Percentiles rank a stretch among this genome's conserved stretches.
Evolutionary conservation across 768 basidiomycete genomes (phyloP).

Genomic region (Calocybe gangraenosa): DNA sequence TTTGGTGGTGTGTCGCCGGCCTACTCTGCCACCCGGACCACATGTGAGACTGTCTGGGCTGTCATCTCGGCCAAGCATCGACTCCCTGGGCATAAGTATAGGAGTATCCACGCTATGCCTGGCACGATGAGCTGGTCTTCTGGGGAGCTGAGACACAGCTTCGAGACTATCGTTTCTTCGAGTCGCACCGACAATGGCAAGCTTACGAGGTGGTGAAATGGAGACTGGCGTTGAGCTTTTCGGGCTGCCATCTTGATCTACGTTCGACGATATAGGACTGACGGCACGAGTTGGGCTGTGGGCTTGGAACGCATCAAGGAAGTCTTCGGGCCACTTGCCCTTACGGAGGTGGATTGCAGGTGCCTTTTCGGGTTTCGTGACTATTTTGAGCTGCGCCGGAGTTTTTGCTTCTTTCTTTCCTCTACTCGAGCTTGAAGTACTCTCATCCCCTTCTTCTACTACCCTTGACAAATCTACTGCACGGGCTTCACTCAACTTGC

Average conservation of each 20-base stretch:
- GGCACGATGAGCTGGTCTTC: conserved; percentile 60
- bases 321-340: conserved; percentile 83
- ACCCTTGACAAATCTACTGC: conserved; percentile 62
- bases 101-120: conserved; percentile 59
- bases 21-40: conserved; percentile 33
- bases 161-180: conserved; percentile 46
- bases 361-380: conserved; percentile 24
- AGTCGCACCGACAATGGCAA: conserved; percentile 46
- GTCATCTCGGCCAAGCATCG: conserved; percentile 38
- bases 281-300: conserved; percentile 25
- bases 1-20: conserved; percentile 59
- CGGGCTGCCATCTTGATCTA: conserved; percentile 18
- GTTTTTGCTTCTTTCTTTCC: conserved; percentile 18
- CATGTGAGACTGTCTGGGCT: conserved; percentile 49
- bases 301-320: conserved; percentile 54
- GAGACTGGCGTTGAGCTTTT: conserved; percentile 29
- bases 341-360: conserved; percentile 59
- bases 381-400: conserved; percentile 14
- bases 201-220: conserved; percentile 48
- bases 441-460: conserved; percentile 67
- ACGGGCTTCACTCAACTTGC: conserved; percentile 60
- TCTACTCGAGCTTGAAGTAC: conserved; percentile 40
- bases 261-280: conserved; percentile 24
- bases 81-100: conserved; percentile 46
- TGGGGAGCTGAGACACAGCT: conserved; percentile 41